Conservation (phyloP, 768 basidiomycete species). For the Mycena floridula region DNA sequence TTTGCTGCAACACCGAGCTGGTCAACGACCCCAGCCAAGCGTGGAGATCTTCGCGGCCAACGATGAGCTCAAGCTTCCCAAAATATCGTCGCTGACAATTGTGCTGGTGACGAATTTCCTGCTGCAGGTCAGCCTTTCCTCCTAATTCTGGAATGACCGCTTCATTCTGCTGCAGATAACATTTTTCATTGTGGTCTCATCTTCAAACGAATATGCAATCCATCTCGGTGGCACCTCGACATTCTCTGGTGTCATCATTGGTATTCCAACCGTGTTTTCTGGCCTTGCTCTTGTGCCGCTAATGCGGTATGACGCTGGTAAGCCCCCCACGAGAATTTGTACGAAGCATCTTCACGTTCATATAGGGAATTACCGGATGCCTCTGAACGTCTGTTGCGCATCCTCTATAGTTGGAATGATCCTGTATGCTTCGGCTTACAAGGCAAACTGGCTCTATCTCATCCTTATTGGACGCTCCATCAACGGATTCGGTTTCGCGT, state of each 20-base stretch:
- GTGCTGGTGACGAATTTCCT: slow-evolving; percentile 37
- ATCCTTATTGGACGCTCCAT: slow-evolving; percentile 66
- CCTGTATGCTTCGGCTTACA: slow-evolving; percentile 57
- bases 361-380: slow-evolving; percentile 46
- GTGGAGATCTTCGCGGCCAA: too few relatives aligned
- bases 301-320: slow-evolving; percentile 52
- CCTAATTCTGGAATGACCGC: neutral
- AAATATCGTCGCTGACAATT: slow-evolving; percentile 36
- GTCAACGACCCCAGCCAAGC: too few relatives aligned
- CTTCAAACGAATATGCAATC: slow-evolving; percentile 56
- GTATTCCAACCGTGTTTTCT: slow-evolving; percentile 60
- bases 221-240: slow-evolving; percentile 59
- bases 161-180: slow-evolving; percentile 36
- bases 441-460: slow-evolving; percentile 53
- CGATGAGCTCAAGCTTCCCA: slow-evolving; percentile 46
- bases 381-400: slow-evolving; percentile 49
- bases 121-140: slow-evolving; percentile 32
- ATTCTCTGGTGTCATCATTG: slow-evolving; percentile 51
- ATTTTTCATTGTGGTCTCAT: slow-evolving; percentile 66
- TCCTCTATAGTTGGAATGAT: slow-evolving; percentile 50
- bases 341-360: neutral
- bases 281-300: slow-evolving; percentile 54
- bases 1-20: too few relatives aligned
- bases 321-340: slow-evolving; percentile 1
- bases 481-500: slow-evolving; percentile 51